These are phyloP conservation scores for Starmerella floris DNA, from an alignment of 805 yeast genomes.

Conservation along the genomic window DNA sequence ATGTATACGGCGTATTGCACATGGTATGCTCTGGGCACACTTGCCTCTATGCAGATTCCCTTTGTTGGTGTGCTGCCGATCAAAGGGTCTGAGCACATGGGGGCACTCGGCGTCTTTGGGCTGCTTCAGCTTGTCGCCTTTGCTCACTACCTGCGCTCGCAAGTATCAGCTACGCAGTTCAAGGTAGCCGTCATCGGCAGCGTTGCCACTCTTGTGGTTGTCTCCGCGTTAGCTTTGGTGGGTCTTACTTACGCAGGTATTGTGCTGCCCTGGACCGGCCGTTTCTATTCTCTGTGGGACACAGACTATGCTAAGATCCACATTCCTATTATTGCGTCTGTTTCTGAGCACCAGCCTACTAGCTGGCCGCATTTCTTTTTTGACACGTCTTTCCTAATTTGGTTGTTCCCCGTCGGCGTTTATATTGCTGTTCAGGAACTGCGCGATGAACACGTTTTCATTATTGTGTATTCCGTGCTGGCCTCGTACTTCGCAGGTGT, in stretches of 20 bases:
- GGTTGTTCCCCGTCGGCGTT: conserved; percentile 98
- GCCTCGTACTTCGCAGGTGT: conserved; percentile 98
- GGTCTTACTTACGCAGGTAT: conserved; percentile 77
- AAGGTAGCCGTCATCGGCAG: conserved; percentile 38
- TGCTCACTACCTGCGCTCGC: conserved; percentile 66
- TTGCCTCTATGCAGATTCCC: conserved; percentile 98
- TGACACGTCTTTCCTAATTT: conserved; percentile 80
- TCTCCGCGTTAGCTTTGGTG: conserved; percentile 62
- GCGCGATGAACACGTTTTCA: conserved; percentile 81
- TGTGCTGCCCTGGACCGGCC: conserved; percentile 99
- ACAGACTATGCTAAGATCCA: conserved; percentile 95
- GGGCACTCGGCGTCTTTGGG: conserved; percentile 94
- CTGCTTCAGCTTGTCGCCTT: conserved; percentile 78
- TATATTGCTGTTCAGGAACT: conserved; percentile 81
- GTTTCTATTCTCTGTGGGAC: conserved; percentile 97
- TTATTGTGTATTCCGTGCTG: conserved; percentile 81
- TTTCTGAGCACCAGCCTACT: conserved; percentile 99
- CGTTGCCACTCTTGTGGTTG: conserved; percentile 38
- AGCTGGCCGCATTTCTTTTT: conserved; percentile 98
- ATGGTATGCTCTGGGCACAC: conserved; percentile 95
- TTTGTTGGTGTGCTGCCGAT: conserved; percentile 96
- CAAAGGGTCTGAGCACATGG: conserved; percentile 96
- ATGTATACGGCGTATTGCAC: conserved; percentile 85
- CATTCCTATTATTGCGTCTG: conserved; percentile 96
- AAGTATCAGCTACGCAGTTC: conserved; percentile 62